Base-by-base conservation (phyloP, 768 basidiomycete genomes). In the Boletus barrowsii region DNA sequence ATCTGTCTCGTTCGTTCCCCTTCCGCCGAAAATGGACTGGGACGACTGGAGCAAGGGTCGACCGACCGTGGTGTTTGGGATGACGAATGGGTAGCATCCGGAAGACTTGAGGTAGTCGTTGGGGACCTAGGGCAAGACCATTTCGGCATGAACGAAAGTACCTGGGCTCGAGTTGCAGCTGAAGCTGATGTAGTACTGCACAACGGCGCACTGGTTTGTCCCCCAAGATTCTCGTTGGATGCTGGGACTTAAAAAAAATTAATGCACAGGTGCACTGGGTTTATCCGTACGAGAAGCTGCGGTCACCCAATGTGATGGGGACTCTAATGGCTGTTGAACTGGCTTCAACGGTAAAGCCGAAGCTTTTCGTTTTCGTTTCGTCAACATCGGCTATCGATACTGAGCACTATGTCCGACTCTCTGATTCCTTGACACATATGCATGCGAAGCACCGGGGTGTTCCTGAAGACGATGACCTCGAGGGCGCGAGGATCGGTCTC, bases 311-410 rank as follows among this genome's bases (percentile, higher is more conserved):
- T 70, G 97, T 98, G n/a, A 65, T 95, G 11, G 87, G 89, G 0
- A 99, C 97, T 7, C 66, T 99, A 53, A 88, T 89, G 3, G 86
- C 86, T 7, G 78, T 97, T 41, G 81, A 89, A 33, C 81, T 99
- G 26, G 91, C 91, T 4, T 81, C 86, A 13, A 77, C 80, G 9
- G 76, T 78, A 22, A 90, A 84, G 65, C 81, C 86, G 33, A 99
- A 99, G 74, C 68, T 76, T 3, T 68, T 98, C 53, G 84, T 93
- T 2, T 98, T 98, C 65, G 88, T 99, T 29, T 98, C 95, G 0
- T 93, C 94, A 3, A 99, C 97, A 0, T 92, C 93, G n/a, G 90
- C 89, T 0, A 80, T 98, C 53, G 96, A 99, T 68, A 89, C 90
- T 1, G 88, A 90, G 54, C 81, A 93, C 65, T 99, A 96, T 67